phyloP scores from a whole-genome alignment of 1,284 basidiomycete genomes.

The Pseudozyma tsukubaensis region DNA sequence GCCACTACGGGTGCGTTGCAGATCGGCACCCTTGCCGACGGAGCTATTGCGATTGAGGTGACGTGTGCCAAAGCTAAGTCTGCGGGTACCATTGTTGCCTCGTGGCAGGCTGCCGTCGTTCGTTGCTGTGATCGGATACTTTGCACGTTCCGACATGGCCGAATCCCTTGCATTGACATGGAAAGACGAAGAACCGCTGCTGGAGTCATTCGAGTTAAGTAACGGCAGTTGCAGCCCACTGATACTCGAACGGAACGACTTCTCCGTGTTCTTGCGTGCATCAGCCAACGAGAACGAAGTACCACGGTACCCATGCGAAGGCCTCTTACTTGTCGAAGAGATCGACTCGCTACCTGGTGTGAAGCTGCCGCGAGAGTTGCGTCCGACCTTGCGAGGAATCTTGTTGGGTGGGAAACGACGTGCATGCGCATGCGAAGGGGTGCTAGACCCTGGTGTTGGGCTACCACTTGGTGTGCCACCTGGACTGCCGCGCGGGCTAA shows the following conservation, averaged over 20 bases:
- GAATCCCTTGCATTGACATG: conserved; percentile 33
- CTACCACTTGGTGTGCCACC: conserved; percentile 29
- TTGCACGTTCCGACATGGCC: conserved; percentile 43
- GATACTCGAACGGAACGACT: conserved; percentile 27
- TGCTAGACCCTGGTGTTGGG: conserved; percentile 32
- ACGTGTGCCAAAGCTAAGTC: conserved; percentile 26
- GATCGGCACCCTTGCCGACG: conserved; percentile 39
- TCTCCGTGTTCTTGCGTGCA: conserved; percentile 32
- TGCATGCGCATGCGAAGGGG: conserved; percentile 2
- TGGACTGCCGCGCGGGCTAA: conserved; percentile 34
- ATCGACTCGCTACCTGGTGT: conserved; percentile 16
- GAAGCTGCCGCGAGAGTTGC: conserved; percentile 31
- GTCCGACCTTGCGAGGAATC: conserved; percentile 22
- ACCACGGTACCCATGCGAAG: conserved; percentile 42
- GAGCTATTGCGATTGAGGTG: conserved; percentile 36
- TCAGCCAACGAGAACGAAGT: conserved; percentile 39
- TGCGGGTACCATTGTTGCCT: conserved; percentile 1
- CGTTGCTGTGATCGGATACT: conserved; percentile 39
- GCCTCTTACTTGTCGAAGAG: conserved; percentile 21
- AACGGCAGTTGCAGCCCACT: conserved; percentile 32
- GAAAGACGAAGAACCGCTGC: conserved; percentile 44
- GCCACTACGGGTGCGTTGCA: conserved; percentile 40
- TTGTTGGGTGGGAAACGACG: conserved; percentile 43
- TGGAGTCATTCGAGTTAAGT: conserved; percentile 36
- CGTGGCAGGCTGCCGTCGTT: conserved; percentile 10